A percentile compares a stretch with the other conserved stretches of the same genome.
Evolutionary conservation across 345 rosid species (phyloP).

Genomic region (Kandelia obovata): DNA sequence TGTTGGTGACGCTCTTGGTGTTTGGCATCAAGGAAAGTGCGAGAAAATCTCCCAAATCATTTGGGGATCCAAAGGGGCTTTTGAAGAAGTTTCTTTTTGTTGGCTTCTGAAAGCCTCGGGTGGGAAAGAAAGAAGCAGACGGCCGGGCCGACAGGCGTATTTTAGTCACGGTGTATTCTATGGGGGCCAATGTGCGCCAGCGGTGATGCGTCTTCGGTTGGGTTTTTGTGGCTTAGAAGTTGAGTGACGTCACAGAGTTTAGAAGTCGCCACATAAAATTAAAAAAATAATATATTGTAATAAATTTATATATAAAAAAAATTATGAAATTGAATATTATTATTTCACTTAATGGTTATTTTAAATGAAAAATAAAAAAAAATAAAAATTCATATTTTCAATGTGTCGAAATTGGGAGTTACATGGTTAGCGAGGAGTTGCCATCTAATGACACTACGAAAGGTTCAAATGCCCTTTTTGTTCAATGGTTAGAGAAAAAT

Average conservation of each 20-base stretch:
- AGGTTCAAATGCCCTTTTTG: too few species aligned
- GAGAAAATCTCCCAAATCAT: background rate
- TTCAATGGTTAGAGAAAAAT: too few species aligned
- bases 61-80: too few species aligned
- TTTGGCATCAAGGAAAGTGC: conserved; percentile 24
- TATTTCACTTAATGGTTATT: too few species aligned
- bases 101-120: background rate
- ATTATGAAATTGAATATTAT: too few species aligned
- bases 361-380: too few species aligned
- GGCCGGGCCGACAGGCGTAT: conserved; percentile 21
- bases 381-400: too few species aligned
- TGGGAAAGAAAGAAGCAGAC: background rate
- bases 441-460: too few species aligned
- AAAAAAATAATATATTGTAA: too few species aligned
- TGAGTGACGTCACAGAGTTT: background rate
- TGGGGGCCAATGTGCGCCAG: conserved; percentile 26
- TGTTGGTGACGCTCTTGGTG: background rate
- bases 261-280: conserved; percentile 6
- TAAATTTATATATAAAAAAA: too few species aligned
- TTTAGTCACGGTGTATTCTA: conserved; percentile 8
- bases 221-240: conserved; percentile 37
- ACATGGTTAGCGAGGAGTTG: too few species aligned
- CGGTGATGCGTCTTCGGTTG: conserved; percentile 1
- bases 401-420: too few species aligned
- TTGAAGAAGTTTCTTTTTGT: background rate